Base-by-base conservation (phyloP, 768 basidiomycete genomes). In the Clitopilus hobsonii region DNA sequence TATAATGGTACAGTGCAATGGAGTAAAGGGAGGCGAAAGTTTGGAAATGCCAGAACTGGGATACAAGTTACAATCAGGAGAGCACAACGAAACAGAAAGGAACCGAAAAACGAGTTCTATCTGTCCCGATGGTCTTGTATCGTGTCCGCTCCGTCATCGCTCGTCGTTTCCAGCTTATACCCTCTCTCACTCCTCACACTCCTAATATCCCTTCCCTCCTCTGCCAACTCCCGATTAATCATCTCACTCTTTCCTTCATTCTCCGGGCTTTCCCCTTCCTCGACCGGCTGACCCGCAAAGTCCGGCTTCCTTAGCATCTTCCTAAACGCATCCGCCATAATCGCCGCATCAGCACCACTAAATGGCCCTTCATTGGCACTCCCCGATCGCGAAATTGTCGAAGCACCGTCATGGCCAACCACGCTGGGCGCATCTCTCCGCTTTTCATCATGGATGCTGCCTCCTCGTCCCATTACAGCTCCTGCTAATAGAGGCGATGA, bases 301-400 rank as follows among this genome's bases (percentile, higher is more conserved):
- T 92, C 91, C 8, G 94, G 93, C 67, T 93, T 93, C 67, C 93
- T 80, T 64, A 96, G 74, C 60, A 89, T 89, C 67, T 88, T 84
- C 63, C 94, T 78, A 72, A 95, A 96, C 5, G 94, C 94, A 73
- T 92, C 87, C 36, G 93, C 92, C 84, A 95, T 91, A 66, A 94
- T 89, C 32, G 90, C 91, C 52, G 94, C 94, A 69, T 96, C 93
- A 20, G 88, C 86, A 18, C 83, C 86, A 45, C 86, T 87, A 70
- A 94, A 88, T 8, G 85, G 87, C 10, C 82, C 89, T 38, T 82
- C 74, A 53, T 86, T 85, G 48, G 78, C 74, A 36, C 82, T 83
- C 32, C 80, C 80, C 7, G 79, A 68, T 49, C 81, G 76, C 26
- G 86, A 88, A 48, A 85, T 82, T 6, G 83, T 85, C 48, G 90